Evolutionary conservation across 2,329 filamentous ascomycete species (phyloP), one percentile per base, ranked within the genome.

Genomic region (Stachybotrys echinatus): DNA sequence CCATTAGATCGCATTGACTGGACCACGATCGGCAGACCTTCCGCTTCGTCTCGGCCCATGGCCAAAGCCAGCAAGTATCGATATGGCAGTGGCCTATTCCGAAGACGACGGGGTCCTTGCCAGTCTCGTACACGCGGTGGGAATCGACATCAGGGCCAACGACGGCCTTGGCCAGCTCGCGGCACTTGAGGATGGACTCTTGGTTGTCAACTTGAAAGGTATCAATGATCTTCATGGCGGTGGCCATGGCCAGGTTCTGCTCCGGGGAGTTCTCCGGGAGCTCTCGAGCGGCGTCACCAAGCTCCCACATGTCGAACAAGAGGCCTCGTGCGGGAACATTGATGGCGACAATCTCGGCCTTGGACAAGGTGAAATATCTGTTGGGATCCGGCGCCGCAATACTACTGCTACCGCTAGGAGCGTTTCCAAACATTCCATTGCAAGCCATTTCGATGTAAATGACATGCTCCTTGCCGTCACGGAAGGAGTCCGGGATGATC

Each of bases 391-490:
- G 94, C 14, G 94, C 91, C 65, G 95, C 89, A 58, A 96, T 97
- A 27, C 79, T 83, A 42, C 57, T 58, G 66, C 95, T 89, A 22
- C 89, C 90, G 19, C 87, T 87, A 0, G 87, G 79, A 0, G 91
- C 87, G 66, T 96, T 96, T 59, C 94, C 94, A 71, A 97, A 97
- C 92, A 97, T 97, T 68, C 87, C 85, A 67, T 99, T 99, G 72
- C 94, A 97, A 19, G 94, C 94, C 89, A 97, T 96, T 73, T 99
- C 94, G 56, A 99, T 86, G 68, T 96, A 99, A 61, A 99, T 88
- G 18, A 79, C 83, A 66, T 97, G 92, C 61, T 91, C 82, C 65
- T 92, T 84, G 48, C 90, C 92, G 66, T 96, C 89, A 54, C 88
- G 81, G 72, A 88, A 96, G 17, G 76, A 75, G 47, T 89, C 76